Percentiles rank a stretch among this genome's conserved stretches.
These are phyloP conservation scores for Lactarius hengduanensis DNA, from an alignment of 768 basidiomycete genomes.

Conservation along the genomic window DNA sequence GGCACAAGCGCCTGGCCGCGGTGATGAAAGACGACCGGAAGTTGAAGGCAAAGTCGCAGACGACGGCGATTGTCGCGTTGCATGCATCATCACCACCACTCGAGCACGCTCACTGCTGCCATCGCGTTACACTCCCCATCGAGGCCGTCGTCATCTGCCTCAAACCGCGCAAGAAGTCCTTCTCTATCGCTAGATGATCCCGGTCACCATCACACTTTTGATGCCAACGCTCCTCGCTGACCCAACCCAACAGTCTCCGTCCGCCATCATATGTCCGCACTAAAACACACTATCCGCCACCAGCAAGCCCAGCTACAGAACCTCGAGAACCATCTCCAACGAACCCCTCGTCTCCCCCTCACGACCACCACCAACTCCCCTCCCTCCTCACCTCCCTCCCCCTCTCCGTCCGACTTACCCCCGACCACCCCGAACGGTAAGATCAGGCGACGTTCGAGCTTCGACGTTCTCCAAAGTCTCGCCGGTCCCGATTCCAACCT, in stretches of 20 bases:
- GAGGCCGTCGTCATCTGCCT: constrained; percentile 23
- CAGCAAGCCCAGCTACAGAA: constrained; percentile 76
- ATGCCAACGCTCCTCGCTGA: background rate
- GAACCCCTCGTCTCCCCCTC: constrained; percentile 61
- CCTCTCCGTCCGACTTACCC: constrained; percentile 33
- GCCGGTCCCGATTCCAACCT: constrained; percentile 76
- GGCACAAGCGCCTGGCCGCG: background rate
- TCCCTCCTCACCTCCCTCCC: constrained; percentile 37
- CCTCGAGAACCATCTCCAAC: constrained; percentile 66
- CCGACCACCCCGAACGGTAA: constrained; percentile 35
- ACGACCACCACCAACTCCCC: constrained; percentile 40
- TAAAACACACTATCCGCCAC: constrained; percentile 81
- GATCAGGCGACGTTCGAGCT: constrained; percentile 63
- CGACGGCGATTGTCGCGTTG: background rate
- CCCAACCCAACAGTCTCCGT: constrained; percentile 54
- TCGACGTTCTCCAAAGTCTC: constrained; percentile 64
- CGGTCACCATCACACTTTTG: constrained; percentile 10
- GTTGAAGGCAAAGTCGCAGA: too few species aligned
- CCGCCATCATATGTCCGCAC: constrained; percentile 74
- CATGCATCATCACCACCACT: constrained; percentile 1
- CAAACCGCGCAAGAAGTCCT: constrained; percentile 25
- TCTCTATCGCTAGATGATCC: constrained; percentile 26
- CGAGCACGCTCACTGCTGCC: background rate
- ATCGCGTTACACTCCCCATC: constrained; percentile 13
- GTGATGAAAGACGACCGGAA: background rate